Percentiles rank a stretch among this genome's conserved stretches.
phyloP scores from a whole-genome alignment of 176 grass and related monocot genomes.

The Elymus sibiricus region DNA sequence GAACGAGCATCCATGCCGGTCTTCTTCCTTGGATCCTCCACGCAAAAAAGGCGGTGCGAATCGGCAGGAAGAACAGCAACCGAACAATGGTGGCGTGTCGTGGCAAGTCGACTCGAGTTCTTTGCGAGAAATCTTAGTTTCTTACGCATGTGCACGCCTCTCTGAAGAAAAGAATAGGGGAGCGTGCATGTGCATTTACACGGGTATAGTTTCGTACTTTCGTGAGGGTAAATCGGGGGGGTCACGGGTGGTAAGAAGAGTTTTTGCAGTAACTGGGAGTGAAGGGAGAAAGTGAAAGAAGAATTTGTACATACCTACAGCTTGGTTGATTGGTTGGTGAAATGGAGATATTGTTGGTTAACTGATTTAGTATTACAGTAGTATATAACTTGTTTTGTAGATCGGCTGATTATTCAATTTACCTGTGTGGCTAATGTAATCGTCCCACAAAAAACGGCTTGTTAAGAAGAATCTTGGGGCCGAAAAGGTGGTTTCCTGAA shows the following conservation, averaged over 20 bases:
- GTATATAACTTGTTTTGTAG: constrained; percentile 11
- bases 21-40: not conserved
- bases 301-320: constrained; percentile 41
- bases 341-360: constrained; percentile 20
- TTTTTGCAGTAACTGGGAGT: constrained; percentile 31
- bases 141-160: not conserved
- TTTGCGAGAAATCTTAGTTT: constrained; percentile 9
- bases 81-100: not conserved
- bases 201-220: constrained; percentile 4
- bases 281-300: not conserved
- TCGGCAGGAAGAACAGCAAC: not conserved
- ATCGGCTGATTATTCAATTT: not conserved
- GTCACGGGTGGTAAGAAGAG: constrained; percentile 14
- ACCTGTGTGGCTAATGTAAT: not conserved
- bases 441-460: too few relatives aligned
- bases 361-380: not conserved
- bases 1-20: not conserved
- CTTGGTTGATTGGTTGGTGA: constrained; percentile 32
- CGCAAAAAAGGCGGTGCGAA: not conserved
- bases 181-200: constrained; percentile 16
- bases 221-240: constrained; percentile 37
- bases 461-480: not conserved
- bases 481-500: not conserved
- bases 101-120: not conserved
- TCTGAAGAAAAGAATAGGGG: constrained; percentile 12